Conservation (phyloP, 2,329 filamentous ascomycete species). For the Peltaster fructicola region DNA sequence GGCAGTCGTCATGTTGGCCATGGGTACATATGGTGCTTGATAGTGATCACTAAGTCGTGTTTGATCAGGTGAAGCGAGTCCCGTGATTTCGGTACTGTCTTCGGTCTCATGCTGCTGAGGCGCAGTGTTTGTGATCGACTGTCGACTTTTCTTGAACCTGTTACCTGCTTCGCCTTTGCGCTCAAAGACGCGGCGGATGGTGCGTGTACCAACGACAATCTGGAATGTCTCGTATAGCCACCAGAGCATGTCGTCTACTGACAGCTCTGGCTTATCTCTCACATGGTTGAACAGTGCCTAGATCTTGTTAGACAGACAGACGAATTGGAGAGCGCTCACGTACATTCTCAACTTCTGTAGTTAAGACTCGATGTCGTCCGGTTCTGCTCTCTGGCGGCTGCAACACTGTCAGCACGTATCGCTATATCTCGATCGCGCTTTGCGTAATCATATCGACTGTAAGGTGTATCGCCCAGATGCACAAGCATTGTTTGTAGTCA, state of each 20-base stretch:
- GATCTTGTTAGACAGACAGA: no score
- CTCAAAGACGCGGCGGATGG: conserved; percentile 21
- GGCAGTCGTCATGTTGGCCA: conserved; percentile 10
- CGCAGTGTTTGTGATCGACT: background rate
- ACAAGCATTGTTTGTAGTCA: no score
- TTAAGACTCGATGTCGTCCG: conserved; percentile 19
- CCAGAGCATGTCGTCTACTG: conserved; percentile 22
- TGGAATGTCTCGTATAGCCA: conserved; percentile 21
- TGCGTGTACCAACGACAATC: conserved; percentile 20
- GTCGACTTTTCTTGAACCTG: conserved; percentile 4
- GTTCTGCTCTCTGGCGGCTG: conserved; percentile 19
- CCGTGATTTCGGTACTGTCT: no score
- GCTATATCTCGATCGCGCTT: background rate
- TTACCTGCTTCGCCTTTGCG: conserved; percentile 14
- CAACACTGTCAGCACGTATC: conserved; percentile 1
- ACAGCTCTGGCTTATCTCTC: conserved; percentile 18
- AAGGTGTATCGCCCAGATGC: no score
- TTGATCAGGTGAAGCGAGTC: no score
- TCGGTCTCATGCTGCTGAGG: no score
- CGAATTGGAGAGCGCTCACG: no score
- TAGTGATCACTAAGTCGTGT: no score
- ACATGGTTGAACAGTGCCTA: conserved; percentile 19
- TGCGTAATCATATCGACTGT: no score
- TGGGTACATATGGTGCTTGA: conserved; percentile 19
- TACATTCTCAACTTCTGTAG: conserved; percentile 17